Conservation (phyloP, 306 rosid genomes). For the Adenanthera pavonina region DNA sequence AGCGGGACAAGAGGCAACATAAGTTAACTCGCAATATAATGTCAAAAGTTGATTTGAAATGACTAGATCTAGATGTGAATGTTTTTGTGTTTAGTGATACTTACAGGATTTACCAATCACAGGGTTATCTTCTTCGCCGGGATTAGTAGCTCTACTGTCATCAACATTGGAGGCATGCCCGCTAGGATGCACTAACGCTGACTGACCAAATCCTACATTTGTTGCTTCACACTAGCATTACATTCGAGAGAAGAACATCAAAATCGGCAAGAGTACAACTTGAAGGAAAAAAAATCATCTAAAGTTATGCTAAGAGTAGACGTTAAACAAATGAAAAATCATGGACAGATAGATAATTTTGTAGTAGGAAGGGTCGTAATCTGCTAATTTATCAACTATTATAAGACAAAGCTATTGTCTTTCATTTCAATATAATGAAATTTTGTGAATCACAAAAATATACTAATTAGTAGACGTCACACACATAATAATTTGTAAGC, state of each 20-base stretch:
- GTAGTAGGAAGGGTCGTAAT: background rate
- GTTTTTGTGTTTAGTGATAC: conserved; percentile 10
- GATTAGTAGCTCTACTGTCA: conserved; percentile 50
- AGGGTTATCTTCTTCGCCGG: conserved; percentile 49
- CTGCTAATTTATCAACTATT: background rate
- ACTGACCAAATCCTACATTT: conserved; percentile 53
- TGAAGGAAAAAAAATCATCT: background rate
- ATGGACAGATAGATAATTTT: background rate
- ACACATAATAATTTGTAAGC: background rate
- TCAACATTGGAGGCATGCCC: conserved; percentile 47
- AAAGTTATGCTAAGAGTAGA: background rate
- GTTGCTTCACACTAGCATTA: conserved; percentile 61
- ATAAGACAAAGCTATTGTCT: background rate
- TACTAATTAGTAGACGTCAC: background rate
- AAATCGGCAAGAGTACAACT: conserved; percentile 28
- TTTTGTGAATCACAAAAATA: background rate
- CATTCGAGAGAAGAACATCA: conserved; percentile 24
- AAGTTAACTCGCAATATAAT: background rate
- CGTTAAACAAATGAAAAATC: background rate
- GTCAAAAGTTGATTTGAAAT: conserved; percentile 26
- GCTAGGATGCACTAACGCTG: conserved; percentile 48
- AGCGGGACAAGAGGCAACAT: no score
- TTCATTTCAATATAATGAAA: background rate
- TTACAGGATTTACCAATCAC: conserved; percentile 54
- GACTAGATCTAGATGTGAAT: conserved; percentile 10